Base-by-base conservation (phyloP, 2,329 filamentous ascomycete species). In the Neofusicoccum kwambonambiense region DNA sequence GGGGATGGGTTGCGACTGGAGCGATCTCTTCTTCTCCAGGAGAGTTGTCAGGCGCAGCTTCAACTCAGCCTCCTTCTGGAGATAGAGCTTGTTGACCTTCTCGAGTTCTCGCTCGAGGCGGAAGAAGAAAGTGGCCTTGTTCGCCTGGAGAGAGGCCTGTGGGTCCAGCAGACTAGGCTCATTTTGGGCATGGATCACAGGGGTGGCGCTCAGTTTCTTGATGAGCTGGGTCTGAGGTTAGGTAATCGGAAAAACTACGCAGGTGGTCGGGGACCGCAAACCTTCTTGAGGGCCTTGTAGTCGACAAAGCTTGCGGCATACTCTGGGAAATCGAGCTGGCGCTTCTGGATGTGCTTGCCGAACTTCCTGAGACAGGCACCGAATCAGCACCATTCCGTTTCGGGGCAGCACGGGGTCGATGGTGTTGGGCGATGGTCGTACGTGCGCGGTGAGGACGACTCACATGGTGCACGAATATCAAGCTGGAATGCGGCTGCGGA, bases 271-370 rank as follows among this genome's bases (percentile, higher is more conserved):
- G 64, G 64, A 64, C 64, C 64, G 65, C 80, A 68, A 76, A 96
- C 95, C 92, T 98, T 98, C 81, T 99, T 99, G 72, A 99, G 84
- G 67, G 93, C 93, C 82, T 99, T 99, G 84, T 99, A 99, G 81
- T 99, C 97, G 72, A 98, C 93, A 77, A 99, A 99, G 80, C 93
- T 97, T 69, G 94, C 93, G 68, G 95, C 94, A 89, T 99, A 99
- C 86, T 99, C 95, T 67, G 95, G 95, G 67, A 99, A 93, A 79
- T 99, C 95, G 74, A 99, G 91, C 86, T 99, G 95, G 77, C 93
- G 90, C 84, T 97, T 97, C 84, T 98, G 95, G 71, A 99, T 97
- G 78, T 97, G 92, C 84, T 99, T 99, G 79, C 95, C 95, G 83
- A 99, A 99, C 87, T 99, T 99, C 95, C 94, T 99, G 68, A 71